These are phyloP conservation scores for Solanum chiquidenum DNA, from an alignment of 257 asterid species.

Conservation along the genomic window DNA sequence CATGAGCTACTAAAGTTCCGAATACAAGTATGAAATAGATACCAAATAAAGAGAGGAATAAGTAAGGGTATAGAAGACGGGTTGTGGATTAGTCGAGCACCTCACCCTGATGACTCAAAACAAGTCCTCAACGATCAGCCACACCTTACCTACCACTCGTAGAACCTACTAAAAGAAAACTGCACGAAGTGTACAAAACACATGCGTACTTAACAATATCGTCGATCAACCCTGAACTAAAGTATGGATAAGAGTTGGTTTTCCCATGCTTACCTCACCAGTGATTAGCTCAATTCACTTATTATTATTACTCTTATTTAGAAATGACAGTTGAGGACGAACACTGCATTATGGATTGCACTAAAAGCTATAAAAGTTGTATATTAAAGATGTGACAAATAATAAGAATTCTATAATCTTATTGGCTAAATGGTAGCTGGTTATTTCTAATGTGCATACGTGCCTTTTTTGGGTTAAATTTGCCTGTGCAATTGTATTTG, in stretches of 20 bases:
- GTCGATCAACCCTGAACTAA: neutral
- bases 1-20: neutral
- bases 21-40: neutral
- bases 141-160: neutral
- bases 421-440: too few relatives aligned
- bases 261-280: neutral
- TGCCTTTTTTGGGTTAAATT: too few relatives aligned
- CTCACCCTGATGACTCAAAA: neutral
- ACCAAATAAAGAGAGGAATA: neutral
- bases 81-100: neutral
- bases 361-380: too few relatives aligned
- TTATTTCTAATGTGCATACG: too few relatives aligned
- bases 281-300: neutral
- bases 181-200: too few relatives aligned
- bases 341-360: too few relatives aligned
- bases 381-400: too few relatives aligned
- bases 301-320: too few relatives aligned
- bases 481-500: too few relatives aligned
- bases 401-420: too few relatives aligned
- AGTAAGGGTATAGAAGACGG: neutral
- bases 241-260: neutral
- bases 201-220: neutral
- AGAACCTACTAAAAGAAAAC: neutral
- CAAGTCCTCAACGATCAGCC: neutral
- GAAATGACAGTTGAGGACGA: too few relatives aligned